Conservation (phyloP, 495 filamentous ascomycete genomes). For the Darksidea phi region DNA sequence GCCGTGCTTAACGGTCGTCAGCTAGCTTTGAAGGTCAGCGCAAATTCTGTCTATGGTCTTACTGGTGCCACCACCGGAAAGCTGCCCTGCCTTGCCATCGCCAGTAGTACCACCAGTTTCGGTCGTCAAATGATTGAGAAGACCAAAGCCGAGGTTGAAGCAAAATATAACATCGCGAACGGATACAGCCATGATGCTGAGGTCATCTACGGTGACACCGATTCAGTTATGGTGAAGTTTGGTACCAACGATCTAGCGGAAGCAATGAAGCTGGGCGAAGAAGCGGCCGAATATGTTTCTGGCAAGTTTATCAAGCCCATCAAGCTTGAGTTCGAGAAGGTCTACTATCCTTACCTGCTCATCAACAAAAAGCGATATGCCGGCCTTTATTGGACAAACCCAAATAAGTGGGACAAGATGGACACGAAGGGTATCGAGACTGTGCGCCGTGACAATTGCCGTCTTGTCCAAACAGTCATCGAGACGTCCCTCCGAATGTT, state of each 20-base stretch:
- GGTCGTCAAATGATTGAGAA: slow-evolving; percentile 98
- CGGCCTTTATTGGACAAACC: slow-evolving; percentile 92
- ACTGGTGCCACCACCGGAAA: slow-evolving; percentile 96
- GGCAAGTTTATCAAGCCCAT: slow-evolving; percentile 91
- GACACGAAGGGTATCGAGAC: slow-evolving; percentile 99
- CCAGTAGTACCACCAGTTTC: slow-evolving; percentile 92
- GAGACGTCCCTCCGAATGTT: slow-evolving; percentile 95
- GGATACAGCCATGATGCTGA: slow-evolving; percentile 91
- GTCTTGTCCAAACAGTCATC: slow-evolving; percentile 93
- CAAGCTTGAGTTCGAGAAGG: slow-evolving; percentile 99
- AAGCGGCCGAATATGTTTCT: slow-evolving; percentile 84
- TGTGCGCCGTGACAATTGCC: slow-evolving; percentile 92
- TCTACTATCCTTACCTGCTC: slow-evolving; percentile 95
- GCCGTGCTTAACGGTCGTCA: slow-evolving; percentile 97
- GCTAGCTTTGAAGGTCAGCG: slow-evolving; percentile 92
- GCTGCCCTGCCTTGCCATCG: slow-evolving; percentile 90
- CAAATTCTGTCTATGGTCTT: slow-evolving; percentile 97
- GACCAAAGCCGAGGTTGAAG: slow-evolving; percentile 90
- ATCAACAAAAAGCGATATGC: slow-evolving; percentile 99
- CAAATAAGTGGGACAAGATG: slow-evolving; percentile 98
- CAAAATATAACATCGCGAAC: slow-evolving; percentile 83
- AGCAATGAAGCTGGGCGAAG: slow-evolving; percentile 90
- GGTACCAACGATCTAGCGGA: slow-evolving; percentile 78
- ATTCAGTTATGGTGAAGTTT: slow-evolving; percentile 99
- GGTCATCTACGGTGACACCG: slow-evolving; percentile 98